phyloP scores from a whole-genome alignment of 164 flowering plant species.

The Sextonia rubra region DNA sequence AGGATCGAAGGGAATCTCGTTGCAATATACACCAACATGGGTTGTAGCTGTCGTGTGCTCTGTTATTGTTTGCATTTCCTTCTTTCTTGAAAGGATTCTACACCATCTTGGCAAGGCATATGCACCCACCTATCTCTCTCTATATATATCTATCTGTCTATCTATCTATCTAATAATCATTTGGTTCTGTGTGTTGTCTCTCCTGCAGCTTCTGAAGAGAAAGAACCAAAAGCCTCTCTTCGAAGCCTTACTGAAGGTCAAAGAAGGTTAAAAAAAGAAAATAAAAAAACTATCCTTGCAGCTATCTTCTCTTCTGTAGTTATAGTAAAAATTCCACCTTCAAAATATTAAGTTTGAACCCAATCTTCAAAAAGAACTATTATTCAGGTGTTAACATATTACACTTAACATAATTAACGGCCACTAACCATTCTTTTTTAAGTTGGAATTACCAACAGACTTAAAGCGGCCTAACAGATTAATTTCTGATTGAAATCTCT shows the following conservation, averaged over 20 bases:
- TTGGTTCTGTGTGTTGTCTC: not conserved
- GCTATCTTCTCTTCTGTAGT: too few relatives aligned
- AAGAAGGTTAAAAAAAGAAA: constrained; percentile 51
- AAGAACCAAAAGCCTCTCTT: constrained; percentile 67
- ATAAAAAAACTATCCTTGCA: too few relatives aligned
- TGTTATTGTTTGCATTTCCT: constrained; percentile 52
- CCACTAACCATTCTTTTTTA: too few relatives aligned
- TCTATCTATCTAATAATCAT: not conserved
- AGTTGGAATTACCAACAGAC: too few relatives aligned
- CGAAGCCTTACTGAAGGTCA: constrained; percentile 72
- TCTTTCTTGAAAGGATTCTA: constrained; percentile 44
- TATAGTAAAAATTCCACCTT: not conserved
- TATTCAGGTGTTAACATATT: too few relatives aligned
- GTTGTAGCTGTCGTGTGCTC: constrained; percentile 59
- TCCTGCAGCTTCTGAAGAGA: constrained; percentile 48
- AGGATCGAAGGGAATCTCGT: constrained; percentile 1
- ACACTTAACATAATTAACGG: too few relatives aligned
- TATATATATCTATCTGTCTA: not conserved
- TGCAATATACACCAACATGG: constrained; percentile 76
- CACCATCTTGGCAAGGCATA: constrained; percentile 51
- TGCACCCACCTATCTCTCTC: not conserved
- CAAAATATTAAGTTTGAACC: too few relatives aligned
- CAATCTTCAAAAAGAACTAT: too few relatives aligned
- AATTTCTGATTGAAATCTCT: too few relatives aligned
- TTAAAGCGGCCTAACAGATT: too few relatives aligned